Evolutionary conservation across 768 basidiomycete species (phyloP).

Genomic region (Aureoboletus auriporus): DNA sequence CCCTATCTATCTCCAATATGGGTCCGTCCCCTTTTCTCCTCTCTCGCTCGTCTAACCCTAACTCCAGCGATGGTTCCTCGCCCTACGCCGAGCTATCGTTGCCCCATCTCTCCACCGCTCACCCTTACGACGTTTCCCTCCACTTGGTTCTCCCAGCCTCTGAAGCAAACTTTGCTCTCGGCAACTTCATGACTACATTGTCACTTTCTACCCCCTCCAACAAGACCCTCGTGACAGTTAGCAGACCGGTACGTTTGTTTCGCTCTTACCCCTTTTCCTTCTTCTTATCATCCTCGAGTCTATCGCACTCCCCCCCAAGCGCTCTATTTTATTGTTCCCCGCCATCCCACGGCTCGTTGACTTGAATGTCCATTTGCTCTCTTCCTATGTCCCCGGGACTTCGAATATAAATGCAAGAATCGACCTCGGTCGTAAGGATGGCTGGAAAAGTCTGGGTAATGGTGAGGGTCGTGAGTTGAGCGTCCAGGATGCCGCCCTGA

Average conservation of each 20-base stretch:
- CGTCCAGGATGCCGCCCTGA: slow-evolving; percentile 57
- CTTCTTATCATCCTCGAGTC: slow-evolving; percentile 40
- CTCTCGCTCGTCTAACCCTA: slow-evolving; percentile 2
- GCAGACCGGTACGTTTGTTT: slow-evolving; percentile 56
- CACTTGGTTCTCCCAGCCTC: slow-evolving; percentile 62
- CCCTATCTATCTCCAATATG: slow-evolving; percentile 73
- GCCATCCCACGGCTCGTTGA: slow-evolving; percentile 38
- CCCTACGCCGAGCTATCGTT: slow-evolving; percentile 62
- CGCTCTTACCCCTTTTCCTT: neutral
- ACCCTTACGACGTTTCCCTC: slow-evolving; percentile 74
- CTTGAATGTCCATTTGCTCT: slow-evolving; percentile 56
- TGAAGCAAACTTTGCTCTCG: slow-evolving; percentile 66
- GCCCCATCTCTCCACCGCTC: slow-evolving; percentile 49
- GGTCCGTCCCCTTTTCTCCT: slow-evolving; percentile 42
- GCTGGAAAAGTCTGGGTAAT: slow-evolving; percentile 64
- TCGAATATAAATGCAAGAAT: slow-evolving; percentile 53
- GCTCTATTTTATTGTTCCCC: slow-evolving; percentile 33
- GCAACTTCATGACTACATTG: slow-evolving; percentile 80
- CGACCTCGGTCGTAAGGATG: slow-evolving; percentile 71
- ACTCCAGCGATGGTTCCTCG: slow-evolving; percentile 51
- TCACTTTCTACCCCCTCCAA: slow-evolving; percentile 58
- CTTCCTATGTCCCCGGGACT: slow-evolving; percentile 46
- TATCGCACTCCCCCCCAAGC: slow-evolving; percentile 45
- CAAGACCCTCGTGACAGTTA: slow-evolving; percentile 55
- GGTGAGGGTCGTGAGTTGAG: slow-evolving; percentile 74